Percentiles rank a stretch among this genome's conserved stretches.
phyloP scores from a whole-genome alignment of 495 filamentous ascomycete genomes.

The Neurospora sp. region DNA sequence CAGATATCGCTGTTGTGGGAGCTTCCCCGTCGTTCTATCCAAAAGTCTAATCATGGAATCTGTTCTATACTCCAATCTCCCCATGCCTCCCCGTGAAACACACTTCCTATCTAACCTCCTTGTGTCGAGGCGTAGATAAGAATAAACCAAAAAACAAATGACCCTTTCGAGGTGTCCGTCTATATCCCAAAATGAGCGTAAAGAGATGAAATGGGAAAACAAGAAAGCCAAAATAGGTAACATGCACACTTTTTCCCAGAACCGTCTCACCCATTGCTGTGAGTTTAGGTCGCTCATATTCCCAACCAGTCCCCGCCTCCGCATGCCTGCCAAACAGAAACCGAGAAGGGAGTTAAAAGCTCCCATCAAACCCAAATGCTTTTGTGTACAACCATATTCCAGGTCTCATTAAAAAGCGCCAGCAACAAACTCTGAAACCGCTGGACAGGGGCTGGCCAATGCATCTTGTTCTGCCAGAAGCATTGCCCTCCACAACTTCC shows the following conservation, averaged over 20 bases:
- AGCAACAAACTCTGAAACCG: neutral
- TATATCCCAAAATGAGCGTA: neutral
- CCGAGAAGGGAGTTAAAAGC: neutral
- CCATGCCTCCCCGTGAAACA: neutral
- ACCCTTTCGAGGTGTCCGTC: neutral
- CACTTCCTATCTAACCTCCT: neutral
- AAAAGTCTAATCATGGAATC: neutral
- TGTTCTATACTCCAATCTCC: neutral
- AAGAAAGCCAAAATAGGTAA: neutral
- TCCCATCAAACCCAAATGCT: neutral
- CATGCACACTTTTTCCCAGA: neutral
- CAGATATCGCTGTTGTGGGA: neutral
- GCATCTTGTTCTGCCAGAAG: constrained; percentile 3
- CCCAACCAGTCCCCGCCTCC: neutral
- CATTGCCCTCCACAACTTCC: constrained; percentile 5
- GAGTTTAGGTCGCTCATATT: neutral
- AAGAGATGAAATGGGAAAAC: neutral
- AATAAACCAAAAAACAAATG: neutral
- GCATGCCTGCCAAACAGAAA: constrained; percentile 3
- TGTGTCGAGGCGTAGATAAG: neutral
- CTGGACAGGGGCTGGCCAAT: neutral
- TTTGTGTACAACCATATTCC: neutral
- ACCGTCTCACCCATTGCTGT: neutral
- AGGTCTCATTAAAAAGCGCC: neutral
- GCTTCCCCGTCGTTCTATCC: neutral